Percentiles rank a stretch among this genome's conserved stretches.
Conservation (phyloP, 1,284 basidiomycete genomes). For the Irpex sp. region DNA sequence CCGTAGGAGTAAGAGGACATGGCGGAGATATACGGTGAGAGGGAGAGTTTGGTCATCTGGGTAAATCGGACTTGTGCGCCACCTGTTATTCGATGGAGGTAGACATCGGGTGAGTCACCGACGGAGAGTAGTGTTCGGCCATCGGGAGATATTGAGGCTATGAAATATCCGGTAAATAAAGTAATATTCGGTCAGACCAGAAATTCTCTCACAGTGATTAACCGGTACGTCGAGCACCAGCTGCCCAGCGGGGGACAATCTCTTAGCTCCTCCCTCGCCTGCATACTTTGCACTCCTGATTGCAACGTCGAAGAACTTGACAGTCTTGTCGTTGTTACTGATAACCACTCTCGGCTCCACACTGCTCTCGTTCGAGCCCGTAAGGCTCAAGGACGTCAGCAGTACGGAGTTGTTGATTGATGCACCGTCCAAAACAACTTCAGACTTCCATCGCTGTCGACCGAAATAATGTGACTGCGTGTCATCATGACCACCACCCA, state of each 20-base stretch:
- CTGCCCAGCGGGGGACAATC: conserved; percentile 47
- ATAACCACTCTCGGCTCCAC: conserved; percentile 71
- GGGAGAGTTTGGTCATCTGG: conserved; percentile 48
- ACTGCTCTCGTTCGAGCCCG: conserved; percentile 49
- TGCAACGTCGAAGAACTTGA: conserved; percentile 72
- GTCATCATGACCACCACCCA: neutral
- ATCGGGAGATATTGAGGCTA: conserved; percentile 81
- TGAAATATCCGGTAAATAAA: conserved; percentile 8
- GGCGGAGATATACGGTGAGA: conserved; percentile 44
- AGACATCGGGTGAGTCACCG: conserved; percentile 80
- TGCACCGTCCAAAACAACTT: conserved; percentile 45
- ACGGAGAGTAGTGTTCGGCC: conserved; percentile 79
- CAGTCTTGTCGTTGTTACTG: conserved; percentile 77
- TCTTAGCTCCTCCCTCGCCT: conserved; percentile 13
- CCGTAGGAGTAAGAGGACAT: conserved; percentile 14
- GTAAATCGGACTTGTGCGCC: conserved; percentile 50
- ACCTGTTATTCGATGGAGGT: conserved; percentile 65
- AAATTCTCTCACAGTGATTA: conserved; percentile 47
- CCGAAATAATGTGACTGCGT: conserved; percentile 15
- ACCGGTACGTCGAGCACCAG: conserved; percentile 64
- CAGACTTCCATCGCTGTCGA: conserved; percentile 48
- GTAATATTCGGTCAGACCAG: conserved; percentile 6
- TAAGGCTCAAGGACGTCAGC: conserved; percentile 56
- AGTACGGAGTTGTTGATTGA: conserved; percentile 84
- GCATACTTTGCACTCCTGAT: conserved; percentile 27